Conservation (phyloP, 768 basidiomycete species). For the Termitomyces sp. region DNA sequence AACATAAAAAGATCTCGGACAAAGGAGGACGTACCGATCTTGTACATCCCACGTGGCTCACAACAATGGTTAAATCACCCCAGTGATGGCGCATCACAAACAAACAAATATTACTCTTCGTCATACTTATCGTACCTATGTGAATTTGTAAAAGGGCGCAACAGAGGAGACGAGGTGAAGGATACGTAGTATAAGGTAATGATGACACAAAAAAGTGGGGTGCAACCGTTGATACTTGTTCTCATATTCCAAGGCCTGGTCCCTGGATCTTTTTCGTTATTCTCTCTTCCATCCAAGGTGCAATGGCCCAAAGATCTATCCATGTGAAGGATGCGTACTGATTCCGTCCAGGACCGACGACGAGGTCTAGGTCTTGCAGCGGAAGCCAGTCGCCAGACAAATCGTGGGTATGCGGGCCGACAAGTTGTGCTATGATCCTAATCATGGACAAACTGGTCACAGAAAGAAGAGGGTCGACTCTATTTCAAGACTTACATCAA, state of each 20-base stretch:
- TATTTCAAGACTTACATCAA: constrained; percentile 38
- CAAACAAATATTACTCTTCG: constrained; percentile 1
- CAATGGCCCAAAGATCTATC: constrained; percentile 63
- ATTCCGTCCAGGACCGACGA: constrained; percentile 39
- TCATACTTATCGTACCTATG: not conserved
- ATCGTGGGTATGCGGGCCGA: constrained; percentile 36
- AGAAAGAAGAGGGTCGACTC: not conserved
- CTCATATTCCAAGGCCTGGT: constrained; percentile 58
- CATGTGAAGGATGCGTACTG: constrained; percentile 70
- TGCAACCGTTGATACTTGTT: not conserved
- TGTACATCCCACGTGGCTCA: constrained; percentile 14
- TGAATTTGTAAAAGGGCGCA: not conserved
- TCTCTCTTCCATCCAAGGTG: constrained; percentile 73
- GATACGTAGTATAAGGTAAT: not conserved
- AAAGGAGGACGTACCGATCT: constrained; percentile 17
- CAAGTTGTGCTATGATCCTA: constrained; percentile 61
- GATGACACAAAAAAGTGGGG: not conserved
- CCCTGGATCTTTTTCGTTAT: constrained; percentile 65
- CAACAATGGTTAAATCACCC: constrained; percentile 2
- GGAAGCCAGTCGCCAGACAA: constrained; percentile 24
- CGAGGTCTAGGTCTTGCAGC: constrained; percentile 44
- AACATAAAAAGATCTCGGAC: constrained; percentile 10
- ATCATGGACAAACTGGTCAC: not conserved
- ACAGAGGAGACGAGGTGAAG: not conserved
- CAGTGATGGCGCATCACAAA: not conserved